Conservation (phyloP, 495 filamentous ascomycete species). For the Penicillium taxi region DNA sequence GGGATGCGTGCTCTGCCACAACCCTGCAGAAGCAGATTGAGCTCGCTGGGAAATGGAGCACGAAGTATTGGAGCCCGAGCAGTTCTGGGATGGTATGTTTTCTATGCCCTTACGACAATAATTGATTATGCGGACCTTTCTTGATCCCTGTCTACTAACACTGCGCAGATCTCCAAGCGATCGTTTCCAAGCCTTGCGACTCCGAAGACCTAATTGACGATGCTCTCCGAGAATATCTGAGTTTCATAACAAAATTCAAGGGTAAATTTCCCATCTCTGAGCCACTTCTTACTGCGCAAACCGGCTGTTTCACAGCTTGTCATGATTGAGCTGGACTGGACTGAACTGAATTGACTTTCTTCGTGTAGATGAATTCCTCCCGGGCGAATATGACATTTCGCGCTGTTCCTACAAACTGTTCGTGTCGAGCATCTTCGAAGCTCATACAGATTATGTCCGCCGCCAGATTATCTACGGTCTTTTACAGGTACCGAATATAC, state of each 20-base stretch:
- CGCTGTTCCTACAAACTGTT: constrained; percentile 77
- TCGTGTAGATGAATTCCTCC: constrained; percentile 62
- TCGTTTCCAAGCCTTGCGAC: constrained; percentile 63
- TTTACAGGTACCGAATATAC: constrained; percentile 74
- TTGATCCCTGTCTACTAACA: constrained; percentile 1
- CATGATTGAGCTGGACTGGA: background rate
- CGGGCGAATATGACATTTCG: constrained; percentile 77
- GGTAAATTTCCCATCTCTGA: constrained; percentile 26
- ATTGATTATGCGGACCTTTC: background rate
- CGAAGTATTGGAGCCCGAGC: constrained; percentile 72
- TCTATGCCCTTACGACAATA: constrained; percentile 1
- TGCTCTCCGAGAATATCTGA: constrained; percentile 73
- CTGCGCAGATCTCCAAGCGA: constrained; percentile 66
- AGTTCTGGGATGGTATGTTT: constrained; percentile 83
- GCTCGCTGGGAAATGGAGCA: constrained; percentile 42
- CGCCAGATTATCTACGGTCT: constrained; percentile 87
- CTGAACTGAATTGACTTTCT: background rate
- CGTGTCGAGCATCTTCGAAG: constrained; percentile 62
- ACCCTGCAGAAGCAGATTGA: constrained; percentile 30
- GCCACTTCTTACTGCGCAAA: background rate
- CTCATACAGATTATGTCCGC: constrained; percentile 79
- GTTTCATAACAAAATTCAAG: constrained; percentile 69
- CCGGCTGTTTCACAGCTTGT: background rate
- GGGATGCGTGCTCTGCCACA: constrained; percentile 37
- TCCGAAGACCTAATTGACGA: constrained; percentile 79